Conservation (phyloP, 257 asterid genomes). For the Orobanche coerulescens region DNA sequence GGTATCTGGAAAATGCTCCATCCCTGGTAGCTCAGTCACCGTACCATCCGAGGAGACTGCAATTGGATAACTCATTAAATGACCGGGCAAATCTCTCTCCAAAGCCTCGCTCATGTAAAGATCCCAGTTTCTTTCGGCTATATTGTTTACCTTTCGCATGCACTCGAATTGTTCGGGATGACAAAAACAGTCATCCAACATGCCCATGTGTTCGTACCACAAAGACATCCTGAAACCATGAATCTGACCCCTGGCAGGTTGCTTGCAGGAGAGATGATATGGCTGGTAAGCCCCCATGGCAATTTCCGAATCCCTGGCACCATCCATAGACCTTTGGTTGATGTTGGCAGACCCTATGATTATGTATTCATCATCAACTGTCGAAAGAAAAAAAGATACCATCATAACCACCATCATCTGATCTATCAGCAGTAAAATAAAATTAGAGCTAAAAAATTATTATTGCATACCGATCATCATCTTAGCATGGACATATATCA, state of each 20-base stretch:
- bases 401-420: too few relatives aligned
- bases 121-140: slow-evolving; percentile 63
- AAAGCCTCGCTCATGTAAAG: slow-evolving; percentile 45
- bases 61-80: slow-evolving; percentile 67
- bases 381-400: too few relatives aligned
- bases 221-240: background rate
- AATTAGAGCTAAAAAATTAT: too few relatives aligned
- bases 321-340: background rate
- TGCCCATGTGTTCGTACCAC: slow-evolving; percentile 53
- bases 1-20: slow-evolving; percentile 71
- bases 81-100: slow-evolving; percentile 63
- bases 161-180: slow-evolving; percentile 57
- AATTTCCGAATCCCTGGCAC: background rate
- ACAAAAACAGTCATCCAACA: slow-evolving; percentile 49
- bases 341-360: background rate
- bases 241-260: background rate
- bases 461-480: too few relatives aligned
- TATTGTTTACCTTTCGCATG: slow-evolving; percentile 37
- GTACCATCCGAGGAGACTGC: slow-evolving; percentile 47
- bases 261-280: background rate
- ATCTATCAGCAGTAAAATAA: too few relatives aligned
- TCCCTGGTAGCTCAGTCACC: slow-evolving; percentile 55
- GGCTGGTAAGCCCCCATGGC: background rate
- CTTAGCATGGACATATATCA: too few relatives aligned
- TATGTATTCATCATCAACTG: background rate